These are phyloP conservation scores for Paracoccidioides lutzii DNA, from an alignment of 2,329 filamentous ascomycete genomes.

Conservation along the genomic window DNA sequence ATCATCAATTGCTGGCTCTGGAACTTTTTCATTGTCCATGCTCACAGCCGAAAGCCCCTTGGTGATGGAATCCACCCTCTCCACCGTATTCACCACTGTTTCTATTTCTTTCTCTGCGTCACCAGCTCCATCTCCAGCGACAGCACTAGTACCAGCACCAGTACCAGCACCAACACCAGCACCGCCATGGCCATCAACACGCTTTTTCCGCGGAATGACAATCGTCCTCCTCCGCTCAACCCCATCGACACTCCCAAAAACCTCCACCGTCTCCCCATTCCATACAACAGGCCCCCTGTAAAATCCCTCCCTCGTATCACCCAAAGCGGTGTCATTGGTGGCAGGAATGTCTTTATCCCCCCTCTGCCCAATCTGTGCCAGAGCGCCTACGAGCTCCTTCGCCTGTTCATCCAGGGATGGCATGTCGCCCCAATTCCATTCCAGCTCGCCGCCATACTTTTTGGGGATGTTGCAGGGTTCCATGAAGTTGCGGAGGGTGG, in stretches of 20 bases:
- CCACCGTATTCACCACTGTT: neutral
- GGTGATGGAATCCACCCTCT: neutral
- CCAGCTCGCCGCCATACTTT: slow-evolving; percentile 74
- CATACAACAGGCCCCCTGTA: slow-evolving; percentile 48
- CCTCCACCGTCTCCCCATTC: slow-evolving; percentile 69
- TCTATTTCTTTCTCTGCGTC: neutral
- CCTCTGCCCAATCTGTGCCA: slow-evolving; percentile 18
- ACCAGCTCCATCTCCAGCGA: neutral
- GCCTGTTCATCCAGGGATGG: slow-evolving; percentile 52
- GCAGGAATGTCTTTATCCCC: slow-evolving; percentile 1
- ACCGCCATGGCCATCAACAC: neutral
- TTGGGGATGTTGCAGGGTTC: slow-evolving; percentile 73
- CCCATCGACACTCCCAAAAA: slow-evolving; percentile 47
- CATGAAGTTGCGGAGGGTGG: slow-evolving; percentile 70
- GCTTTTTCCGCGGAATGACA: neutral
- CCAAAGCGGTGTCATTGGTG: neutral
- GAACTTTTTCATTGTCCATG: slow-evolving; percentile 20
- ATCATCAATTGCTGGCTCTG: neutral
- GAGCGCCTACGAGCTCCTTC: slow-evolving; percentile 19
- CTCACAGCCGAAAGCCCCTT: slow-evolving; percentile 20
- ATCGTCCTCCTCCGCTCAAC: slow-evolving; percentile 7
- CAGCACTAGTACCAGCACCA: too few species aligned
- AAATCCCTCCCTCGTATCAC: slow-evolving; percentile 8
- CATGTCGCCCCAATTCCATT: slow-evolving; percentile 67
- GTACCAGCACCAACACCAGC: neutral